Percentiles rank a stretch among this genome's conserved stretches.
Conservation (phyloP, 2,329 filamentous ascomycete species). For the Phaeophleospora eucalypticola region DNA sequence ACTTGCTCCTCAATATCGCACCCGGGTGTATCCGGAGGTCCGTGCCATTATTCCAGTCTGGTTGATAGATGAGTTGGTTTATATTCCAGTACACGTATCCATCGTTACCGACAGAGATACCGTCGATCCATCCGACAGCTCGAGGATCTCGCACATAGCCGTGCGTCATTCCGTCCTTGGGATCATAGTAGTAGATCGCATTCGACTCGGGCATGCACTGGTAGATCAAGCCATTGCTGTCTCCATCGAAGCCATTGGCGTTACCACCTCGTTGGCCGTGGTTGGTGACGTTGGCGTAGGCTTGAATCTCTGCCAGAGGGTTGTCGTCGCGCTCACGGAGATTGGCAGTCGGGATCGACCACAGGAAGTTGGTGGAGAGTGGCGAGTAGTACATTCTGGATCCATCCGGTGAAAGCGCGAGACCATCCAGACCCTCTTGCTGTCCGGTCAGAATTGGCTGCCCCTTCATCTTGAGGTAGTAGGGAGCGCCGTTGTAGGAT, state of each 20-base stretch:
- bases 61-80: slow-evolving; percentile 48
- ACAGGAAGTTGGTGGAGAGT: slow-evolving; percentile 37
- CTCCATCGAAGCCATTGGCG: slow-evolving; percentile 45
- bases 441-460: slow-evolving; percentile 26
- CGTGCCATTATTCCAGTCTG: slow-evolving; percentile 45
- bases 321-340: slow-evolving; percentile 31
- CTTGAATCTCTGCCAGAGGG: slow-evolving; percentile 37
- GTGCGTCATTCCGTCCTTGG: slow-evolving; percentile 34
- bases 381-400: slow-evolving; percentile 44
- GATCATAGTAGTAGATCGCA: slow-evolving; percentile 44
- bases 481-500: slow-evolving; percentile 31
- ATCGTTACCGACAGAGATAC: slow-evolving; percentile 40
- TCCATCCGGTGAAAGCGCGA: slow-evolving; percentile 34
- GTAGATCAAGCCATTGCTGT: slow-evolving; percentile 43
- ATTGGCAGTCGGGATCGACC: slow-evolving; percentile 30
- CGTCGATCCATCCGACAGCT: slow-evolving; percentile 42
- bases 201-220: slow-evolving; percentile 47
- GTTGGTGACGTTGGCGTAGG: slow-evolving; percentile 44
- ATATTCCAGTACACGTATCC: slow-evolving; percentile 49
- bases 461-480: slow-evolving; percentile 28
- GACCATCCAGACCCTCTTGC: slow-evolving; percentile 37
- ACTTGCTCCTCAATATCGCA: slow-evolving; percentile 42
- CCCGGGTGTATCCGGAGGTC: slow-evolving; percentile 43
- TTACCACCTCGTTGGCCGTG: slow-evolving; percentile 45
- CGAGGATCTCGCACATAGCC: slow-evolving; percentile 41